Evolutionary conservation across 371 early-diverging fungal species (phyloP).

Genomic region (Entomophthora muscae): DNA sequence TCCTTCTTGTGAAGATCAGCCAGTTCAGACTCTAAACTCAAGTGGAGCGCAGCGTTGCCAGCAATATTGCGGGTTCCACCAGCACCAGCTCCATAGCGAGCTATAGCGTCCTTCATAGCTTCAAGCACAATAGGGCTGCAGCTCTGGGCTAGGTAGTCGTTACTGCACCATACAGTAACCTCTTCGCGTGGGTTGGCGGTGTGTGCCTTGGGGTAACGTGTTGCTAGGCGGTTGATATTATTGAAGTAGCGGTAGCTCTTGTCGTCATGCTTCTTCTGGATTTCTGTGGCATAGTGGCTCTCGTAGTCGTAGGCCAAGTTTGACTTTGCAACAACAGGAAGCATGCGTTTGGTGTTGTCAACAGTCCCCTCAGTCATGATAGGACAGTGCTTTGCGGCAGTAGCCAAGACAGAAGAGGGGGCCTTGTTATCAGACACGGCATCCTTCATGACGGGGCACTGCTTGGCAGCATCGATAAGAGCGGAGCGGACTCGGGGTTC

Average conservation of each 20-base stretch:
- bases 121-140: conserved; percentile 70
- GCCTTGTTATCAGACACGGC: conserved; percentile 34
- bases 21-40: conserved; percentile 79
- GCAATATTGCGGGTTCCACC: conserved; percentile 99
- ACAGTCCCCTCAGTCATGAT: conserved; percentile 15
- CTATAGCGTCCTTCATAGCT: conserved; percentile 79
- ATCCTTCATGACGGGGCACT: conserved; percentile 82
- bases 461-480: conserved; percentile 57
- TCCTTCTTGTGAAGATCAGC: conserved; percentile 84
- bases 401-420: conserved; percentile 5
- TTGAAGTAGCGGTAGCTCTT: conserved; percentile 96
- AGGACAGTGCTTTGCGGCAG: conserved; percentile 14
- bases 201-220: conserved; percentile 83
- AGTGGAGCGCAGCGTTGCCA: conserved; percentile 88
- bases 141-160: conserved; percentile 95
- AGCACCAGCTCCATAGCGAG: conserved; percentile 94
- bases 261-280: conserved; percentile 91
- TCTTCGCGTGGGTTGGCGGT: conserved; percentile 63
- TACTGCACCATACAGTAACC: conserved; percentile 97
- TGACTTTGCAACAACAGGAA: conserved; percentile 20
- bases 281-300: conserved; percentile 50
- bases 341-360: conserved; percentile 12
- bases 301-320: conserved; percentile 74
- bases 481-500: conserved; percentile 24
- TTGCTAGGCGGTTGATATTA: conserved; percentile 94